Evolutionary conservation across 768 basidiomycete species (phyloP), one percentile per base, ranked within the genome.

Genomic region (Suillus hirtellus): DNA sequence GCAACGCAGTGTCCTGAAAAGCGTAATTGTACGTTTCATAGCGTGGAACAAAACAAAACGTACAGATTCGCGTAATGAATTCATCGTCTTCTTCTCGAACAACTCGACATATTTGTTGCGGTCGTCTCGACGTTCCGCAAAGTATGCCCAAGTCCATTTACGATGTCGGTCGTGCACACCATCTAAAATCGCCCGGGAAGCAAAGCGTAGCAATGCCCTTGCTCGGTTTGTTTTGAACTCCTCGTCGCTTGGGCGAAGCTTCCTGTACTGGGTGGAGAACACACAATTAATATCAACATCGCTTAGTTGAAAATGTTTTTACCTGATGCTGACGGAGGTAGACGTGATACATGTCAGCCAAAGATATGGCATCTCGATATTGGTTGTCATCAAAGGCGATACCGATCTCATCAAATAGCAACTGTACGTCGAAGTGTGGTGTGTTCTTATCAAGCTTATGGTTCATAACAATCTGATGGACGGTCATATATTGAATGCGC

Each of bases 331-430:
- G 88, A 60, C 97, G 87, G 53, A 89, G 84, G 75, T 96, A 97
- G 64, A 98, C 89, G 73, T 99, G 96, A 76, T 96, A 97, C 85
- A 98, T 95, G 74, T 99, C 96, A 64, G 95, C 81, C 52, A 99
- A 84, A 24, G 93, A 96, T 63, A 99, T 93, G 27, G 85, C 86
- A 74, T 99, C 95, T 60, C 93, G 86, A 73, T 98, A 99, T 76
- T 99, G 97, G 67, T 95, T 86, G 66, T 94, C 88, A 73, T 99
- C 96, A 55, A 99, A 79, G 24, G 90, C 84, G 62, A 99, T 87
- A 9, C 91, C 95, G 59, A 99, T 95, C 75, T 98, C 93, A 67
- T 97, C 88, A 73, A 99, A 98, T 19, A 89, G 78, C 38, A 99
- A 81, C 68, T 92, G 88, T 3, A 93, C 85, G 69, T 99, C 95